Conservation (phyloP, 2,329 filamentous ascomycete species). For the Nemania diffusa region DNA sequence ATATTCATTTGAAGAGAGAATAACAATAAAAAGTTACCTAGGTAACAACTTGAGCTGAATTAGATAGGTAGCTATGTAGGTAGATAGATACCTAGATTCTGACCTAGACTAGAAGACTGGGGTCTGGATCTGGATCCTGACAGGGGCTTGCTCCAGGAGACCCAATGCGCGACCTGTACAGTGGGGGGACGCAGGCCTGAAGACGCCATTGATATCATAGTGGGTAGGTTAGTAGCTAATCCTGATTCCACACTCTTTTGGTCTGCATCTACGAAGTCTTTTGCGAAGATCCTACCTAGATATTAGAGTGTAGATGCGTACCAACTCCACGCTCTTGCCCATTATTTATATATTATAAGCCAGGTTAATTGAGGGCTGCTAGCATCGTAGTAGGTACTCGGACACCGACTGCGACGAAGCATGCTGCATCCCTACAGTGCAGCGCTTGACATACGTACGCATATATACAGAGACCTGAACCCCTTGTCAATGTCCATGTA, state of each 20-base stretch:
- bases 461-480: not conserved
- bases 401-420: conserved; percentile 18
- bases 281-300: not conserved
- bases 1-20: too few relatives aligned
- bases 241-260: not conserved
- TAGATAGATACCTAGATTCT: not conserved
- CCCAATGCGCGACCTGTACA: conserved; percentile 26
- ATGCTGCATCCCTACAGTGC: not conserved
- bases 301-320: not conserved
- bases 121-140: conserved; percentile 7
- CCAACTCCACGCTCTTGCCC: not conserved
- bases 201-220: conserved; percentile 36
- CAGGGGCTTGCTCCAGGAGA: conserved; percentile 15
- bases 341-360: not conserved
- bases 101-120: not conserved
- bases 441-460: too few relatives aligned
- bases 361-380: not conserved
- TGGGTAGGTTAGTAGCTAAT: conserved; percentile 4
- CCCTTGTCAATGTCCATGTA: conserved; percentile 24
- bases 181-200: not conserved
- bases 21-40: too few relatives aligned
- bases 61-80: not conserved
- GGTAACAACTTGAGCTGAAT: too few relatives aligned
- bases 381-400: not conserved
- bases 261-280: not conserved